Conservation (phyloP, 805 yeast genomes). For the Candida succiphila region DNA sequence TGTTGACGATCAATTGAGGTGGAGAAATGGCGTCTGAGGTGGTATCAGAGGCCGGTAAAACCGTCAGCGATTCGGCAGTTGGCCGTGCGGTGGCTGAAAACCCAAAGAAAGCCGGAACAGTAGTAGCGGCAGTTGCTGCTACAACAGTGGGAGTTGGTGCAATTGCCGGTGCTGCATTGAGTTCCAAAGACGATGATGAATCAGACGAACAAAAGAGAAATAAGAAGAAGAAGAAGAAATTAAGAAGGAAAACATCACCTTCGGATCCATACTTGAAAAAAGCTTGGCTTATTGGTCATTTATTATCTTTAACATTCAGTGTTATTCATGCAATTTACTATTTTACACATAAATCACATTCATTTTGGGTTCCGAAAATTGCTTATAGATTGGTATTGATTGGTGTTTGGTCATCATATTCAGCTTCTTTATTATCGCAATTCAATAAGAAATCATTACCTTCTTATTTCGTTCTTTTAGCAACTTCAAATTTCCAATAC, state of each 20-base stretch:
- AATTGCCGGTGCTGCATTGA: too few relatives aligned
- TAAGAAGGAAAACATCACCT: constrained; percentile 22
- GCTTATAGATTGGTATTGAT: constrained; percentile 44
- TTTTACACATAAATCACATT: constrained; percentile 24
- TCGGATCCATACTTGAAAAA: constrained; percentile 32
- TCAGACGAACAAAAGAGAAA: too few relatives aligned
- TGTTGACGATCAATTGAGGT: neutral
- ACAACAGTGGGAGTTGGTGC: too few relatives aligned
- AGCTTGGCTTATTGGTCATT: constrained; percentile 52
- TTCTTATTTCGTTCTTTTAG: constrained; percentile 49
- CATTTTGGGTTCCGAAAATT: constrained; percentile 35
- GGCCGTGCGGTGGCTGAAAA: too few relatives aligned
- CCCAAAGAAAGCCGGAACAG: too few relatives aligned
- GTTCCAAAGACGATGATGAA: too few relatives aligned
- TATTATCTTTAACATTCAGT: constrained; percentile 34
- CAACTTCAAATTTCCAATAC: constrained; percentile 72
- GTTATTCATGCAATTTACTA: constrained; percentile 23
- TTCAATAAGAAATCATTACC: constrained; percentile 52
- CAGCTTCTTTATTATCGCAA: constrained; percentile 45
- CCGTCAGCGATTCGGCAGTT: too few relatives aligned
- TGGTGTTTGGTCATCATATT: constrained; percentile 45
- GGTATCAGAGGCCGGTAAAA: too few relatives aligned
- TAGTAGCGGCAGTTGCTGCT: too few relatives aligned
- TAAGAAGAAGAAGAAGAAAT: constrained; percentile 21
- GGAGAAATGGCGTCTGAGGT: too few relatives aligned